Conservation (phyloP, 2,329 filamentous ascomycete genomes). For the Phaeosphaeriaceae sp. region DNA sequence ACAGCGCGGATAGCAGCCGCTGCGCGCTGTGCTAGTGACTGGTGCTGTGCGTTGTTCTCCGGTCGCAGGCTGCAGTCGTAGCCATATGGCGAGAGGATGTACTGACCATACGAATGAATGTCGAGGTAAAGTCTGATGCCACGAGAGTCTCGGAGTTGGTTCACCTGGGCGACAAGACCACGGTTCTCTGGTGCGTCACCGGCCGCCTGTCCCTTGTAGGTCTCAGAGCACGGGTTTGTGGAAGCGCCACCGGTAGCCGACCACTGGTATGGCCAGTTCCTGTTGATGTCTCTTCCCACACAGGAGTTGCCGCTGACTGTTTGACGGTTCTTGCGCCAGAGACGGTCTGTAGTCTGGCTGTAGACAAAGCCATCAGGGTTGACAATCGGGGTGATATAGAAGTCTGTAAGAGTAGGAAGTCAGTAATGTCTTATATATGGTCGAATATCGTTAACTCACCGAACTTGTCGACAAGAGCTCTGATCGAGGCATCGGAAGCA, state of each 20-base stretch:
- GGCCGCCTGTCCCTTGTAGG: slow-evolving; percentile 43
- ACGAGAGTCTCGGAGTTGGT: slow-evolving; percentile 49
- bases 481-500: slow-evolving; percentile 38
- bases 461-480: slow-evolving; percentile 45
- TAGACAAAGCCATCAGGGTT: slow-evolving; percentile 46
- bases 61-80: slow-evolving; percentile 61
- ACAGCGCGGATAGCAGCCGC: slow-evolving; percentile 62
- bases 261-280: slow-evolving; percentile 51
- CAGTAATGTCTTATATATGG: too few species aligned
- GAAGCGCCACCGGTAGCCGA: slow-evolving; percentile 42
- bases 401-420: too few species aligned
- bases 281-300: slow-evolving; percentile 48
- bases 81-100: slow-evolving; percentile 61
- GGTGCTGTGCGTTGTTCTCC: slow-evolving; percentile 58
- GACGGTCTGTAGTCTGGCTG: slow-evolving; percentile 47
- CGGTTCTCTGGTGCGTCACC: slow-evolving; percentile 44
- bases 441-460: too few species aligned
- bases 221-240: slow-evolving; percentile 47
- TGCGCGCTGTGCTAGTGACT: slow-evolving; percentile 56
- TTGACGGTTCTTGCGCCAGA: slow-evolving; percentile 51
- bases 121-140: slow-evolving; percentile 69
- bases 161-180: slow-evolving; percentile 53
- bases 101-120: slow-evolving; percentile 63
- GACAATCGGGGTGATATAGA: slow-evolving; percentile 38
- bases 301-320: slow-evolving; percentile 39